Percentiles rank a stretch among this genome's conserved stretches.
Evolutionary conservation across 2,329 filamentous ascomycete genomes (phyloP).

Genomic region (Pestalotiopsis sp.): DNA sequence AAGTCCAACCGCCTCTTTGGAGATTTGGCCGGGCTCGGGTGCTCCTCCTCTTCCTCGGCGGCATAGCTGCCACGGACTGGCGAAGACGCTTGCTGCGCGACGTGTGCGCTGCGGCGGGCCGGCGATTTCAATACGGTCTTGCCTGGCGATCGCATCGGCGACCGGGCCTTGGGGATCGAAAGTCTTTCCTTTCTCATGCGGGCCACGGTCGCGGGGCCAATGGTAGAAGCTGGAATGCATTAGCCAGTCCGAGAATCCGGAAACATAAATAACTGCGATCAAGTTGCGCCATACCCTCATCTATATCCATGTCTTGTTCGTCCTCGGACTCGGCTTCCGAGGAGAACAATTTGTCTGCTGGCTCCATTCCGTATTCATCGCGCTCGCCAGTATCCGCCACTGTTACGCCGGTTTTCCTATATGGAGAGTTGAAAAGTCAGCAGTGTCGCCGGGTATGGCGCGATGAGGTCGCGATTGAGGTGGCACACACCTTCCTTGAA

Average conservation of each 20-base stretch:
- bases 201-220: conserved; percentile 53
- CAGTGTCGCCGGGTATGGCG: background rate
- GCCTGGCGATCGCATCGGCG: conserved; percentile 64
- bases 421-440: background rate
- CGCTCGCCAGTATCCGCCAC: conserved; percentile 77
- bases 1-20: conserved; percentile 62
- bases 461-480: background rate
- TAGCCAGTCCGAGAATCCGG: conserved; percentile 18
- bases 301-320: conserved; percentile 57
- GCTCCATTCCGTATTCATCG: conserved; percentile 92
- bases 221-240: conserved; percentile 47
- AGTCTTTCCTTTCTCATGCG: conserved; percentile 51
- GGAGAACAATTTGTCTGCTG: conserved; percentile 84
- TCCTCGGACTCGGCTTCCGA: conserved; percentile 49
- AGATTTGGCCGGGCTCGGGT: conserved; percentile 35
- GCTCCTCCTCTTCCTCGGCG: conserved; percentile 29
- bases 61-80: conserved; percentile 43
- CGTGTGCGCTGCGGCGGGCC: conserved; percentile 61
- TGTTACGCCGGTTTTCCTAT: conserved; percentile 86
- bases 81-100: conserved; percentile 57
- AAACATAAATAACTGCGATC: background rate
- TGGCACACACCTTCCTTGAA: conserved; percentile 48
- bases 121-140: conserved; percentile 66
- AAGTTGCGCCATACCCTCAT: conserved; percentile 43
- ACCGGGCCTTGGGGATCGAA: conserved; percentile 52